Conservation (phyloP, 805 yeast genomes). For the Pichia nakasei region DNA sequence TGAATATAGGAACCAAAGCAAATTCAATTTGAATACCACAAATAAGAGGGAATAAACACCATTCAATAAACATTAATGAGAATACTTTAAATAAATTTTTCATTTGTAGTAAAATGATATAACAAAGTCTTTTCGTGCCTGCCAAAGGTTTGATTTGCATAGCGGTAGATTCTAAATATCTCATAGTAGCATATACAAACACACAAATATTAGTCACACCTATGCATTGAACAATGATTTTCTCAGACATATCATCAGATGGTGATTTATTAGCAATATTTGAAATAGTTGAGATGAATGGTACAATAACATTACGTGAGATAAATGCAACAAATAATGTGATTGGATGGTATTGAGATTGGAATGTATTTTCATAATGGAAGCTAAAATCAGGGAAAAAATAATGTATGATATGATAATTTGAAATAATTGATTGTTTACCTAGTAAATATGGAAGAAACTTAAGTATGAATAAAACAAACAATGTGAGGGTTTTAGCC, state of each 20-base stretch:
- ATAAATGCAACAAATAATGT: conserved; percentile 3
- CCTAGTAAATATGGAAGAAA: conserved; percentile 20
- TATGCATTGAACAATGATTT: conserved; percentile 10
- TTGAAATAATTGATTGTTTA: not conserved
- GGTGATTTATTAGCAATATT: conserved; percentile 20
- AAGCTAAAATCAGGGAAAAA: not conserved
- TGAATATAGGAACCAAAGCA: conserved; percentile 52
- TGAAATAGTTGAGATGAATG: conserved; percentile 7
- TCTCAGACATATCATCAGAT: conserved; percentile 12
- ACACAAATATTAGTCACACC: conserved; percentile 16
- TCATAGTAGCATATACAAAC: conserved; percentile 14
- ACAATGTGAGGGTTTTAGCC: conserved; percentile 15
- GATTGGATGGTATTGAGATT: not conserved
- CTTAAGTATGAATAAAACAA: conserved; percentile 17
- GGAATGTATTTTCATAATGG: not conserved
- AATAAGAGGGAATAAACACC: conserved; percentile 75
- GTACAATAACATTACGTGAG: conserved; percentile 3
- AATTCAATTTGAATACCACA: conserved; percentile 76
- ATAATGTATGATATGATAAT: not conserved
- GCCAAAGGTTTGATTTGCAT: conserved; percentile 35
- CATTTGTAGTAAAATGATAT: conserved; percentile 44
- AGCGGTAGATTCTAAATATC: conserved; percentile 20
- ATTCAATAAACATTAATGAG: conserved; percentile 64
- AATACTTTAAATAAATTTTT: conserved; percentile 66
- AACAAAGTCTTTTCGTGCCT: conserved; percentile 44